These are phyloP conservation scores for Paraurostyla sp. DNA, from an alignment of 73 alveolate genomes.

Conservation along the genomic window DNA sequence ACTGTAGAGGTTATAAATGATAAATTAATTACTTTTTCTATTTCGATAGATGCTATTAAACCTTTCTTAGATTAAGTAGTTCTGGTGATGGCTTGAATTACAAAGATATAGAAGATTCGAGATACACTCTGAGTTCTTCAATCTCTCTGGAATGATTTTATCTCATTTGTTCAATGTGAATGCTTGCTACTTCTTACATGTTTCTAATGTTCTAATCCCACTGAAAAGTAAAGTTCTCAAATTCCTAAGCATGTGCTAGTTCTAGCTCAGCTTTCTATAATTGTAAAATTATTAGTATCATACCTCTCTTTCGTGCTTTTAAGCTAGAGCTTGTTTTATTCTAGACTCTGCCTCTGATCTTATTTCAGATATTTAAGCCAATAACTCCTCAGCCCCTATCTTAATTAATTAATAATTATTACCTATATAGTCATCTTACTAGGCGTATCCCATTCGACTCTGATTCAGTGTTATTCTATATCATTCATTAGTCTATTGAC, in stretches of 20 bases:
- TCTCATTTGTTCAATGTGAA: conserved; percentile 1
- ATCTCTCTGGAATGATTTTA: background rate
- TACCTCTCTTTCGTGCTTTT: conserved; percentile 7
- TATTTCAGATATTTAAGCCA: conserved; percentile 14
- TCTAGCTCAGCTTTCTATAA: background rate
- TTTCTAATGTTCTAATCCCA: background rate
- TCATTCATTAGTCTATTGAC: background rate
- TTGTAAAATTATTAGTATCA: background rate
- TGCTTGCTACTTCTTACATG: background rate
- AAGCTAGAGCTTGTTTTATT: background rate
- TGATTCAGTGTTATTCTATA: background rate
- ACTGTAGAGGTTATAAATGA: too few relatives aligned
- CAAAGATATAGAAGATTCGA: background rate
- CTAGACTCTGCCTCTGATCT: background rate
- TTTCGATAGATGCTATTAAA: background rate
- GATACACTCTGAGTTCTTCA: conserved; percentile 15
- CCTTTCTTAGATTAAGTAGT: background rate
- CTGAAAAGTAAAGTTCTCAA: background rate
- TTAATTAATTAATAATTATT: background rate
- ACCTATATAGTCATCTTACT: conserved; percentile 6
- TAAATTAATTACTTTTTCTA: conserved; percentile 1
- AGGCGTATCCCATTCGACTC: background rate
- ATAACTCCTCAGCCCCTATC: background rate
- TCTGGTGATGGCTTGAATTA: conserved; percentile 15
- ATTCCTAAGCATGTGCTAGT: background rate